These are phyloP conservation scores for Plantago ovata DNA, from an alignment of 257 asterid species.

Conservation along the genomic window DNA sequence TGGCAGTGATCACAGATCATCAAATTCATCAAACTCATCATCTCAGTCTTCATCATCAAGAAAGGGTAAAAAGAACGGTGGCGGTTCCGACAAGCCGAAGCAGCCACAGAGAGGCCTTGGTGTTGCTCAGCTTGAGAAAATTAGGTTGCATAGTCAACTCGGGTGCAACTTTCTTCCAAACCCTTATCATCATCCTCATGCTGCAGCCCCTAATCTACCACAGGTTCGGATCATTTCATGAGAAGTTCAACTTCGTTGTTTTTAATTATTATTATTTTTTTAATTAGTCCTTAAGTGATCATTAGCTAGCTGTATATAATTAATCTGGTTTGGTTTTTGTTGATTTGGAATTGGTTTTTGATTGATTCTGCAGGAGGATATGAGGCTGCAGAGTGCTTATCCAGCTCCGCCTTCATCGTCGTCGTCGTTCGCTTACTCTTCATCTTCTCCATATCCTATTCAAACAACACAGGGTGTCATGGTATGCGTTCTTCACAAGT, in stretches of 20 bases:
- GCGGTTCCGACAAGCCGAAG: slow-evolving; percentile 62
- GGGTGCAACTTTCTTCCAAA: slow-evolving; percentile 45
- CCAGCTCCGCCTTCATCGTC: slow-evolving; percentile 45
- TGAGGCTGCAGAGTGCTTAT: slow-evolving; percentile 50
- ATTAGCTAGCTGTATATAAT: too few species aligned
- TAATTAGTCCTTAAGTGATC: too few species aligned
- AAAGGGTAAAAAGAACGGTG: slow-evolving; percentile 49
- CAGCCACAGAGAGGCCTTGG: slow-evolving; percentile 95
- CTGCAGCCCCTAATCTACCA: slow-evolving; percentile 18
- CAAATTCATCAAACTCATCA: slow-evolving; percentile 26
- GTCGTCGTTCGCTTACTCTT: slow-evolving; percentile 34
- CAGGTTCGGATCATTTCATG: slow-evolving; percentile 43
- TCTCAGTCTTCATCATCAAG: slow-evolving; percentile 49
- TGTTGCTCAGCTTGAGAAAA: slow-evolving; percentile 91
- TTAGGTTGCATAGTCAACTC: slow-evolving; percentile 75
- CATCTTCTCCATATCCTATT: slow-evolving; percentile 47
- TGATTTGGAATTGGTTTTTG: background rate
- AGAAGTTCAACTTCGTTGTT: background rate
- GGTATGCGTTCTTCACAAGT: slow-evolving; percentile 33
- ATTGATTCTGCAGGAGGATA: slow-evolving; percentile 54
- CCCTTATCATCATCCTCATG: slow-evolving; percentile 46
- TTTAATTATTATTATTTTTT: too few species aligned
- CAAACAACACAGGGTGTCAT: slow-evolving; percentile 43
- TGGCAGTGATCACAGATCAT: slow-evolving; percentile 43
- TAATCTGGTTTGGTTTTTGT: too few species aligned